Conservation (phyloP, 192 early-diverging fungal genomes). For the Entomortierella lignicola region DNA sequence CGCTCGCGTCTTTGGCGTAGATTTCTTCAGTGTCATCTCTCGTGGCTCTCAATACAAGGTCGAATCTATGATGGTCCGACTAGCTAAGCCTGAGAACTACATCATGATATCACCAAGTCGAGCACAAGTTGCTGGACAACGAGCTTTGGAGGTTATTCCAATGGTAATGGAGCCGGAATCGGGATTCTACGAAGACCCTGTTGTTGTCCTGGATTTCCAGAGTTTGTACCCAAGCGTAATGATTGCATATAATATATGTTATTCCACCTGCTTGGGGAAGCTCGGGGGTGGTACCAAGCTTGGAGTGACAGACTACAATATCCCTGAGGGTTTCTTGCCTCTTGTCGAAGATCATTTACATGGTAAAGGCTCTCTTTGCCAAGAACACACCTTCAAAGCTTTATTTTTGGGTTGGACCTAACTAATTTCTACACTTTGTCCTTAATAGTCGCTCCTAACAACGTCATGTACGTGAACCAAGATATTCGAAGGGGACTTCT, state of each 20-base stretch:
- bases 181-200: conserved; percentile 84
- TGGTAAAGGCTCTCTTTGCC: conserved; percentile 45
- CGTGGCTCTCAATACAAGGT: conserved; percentile 95
- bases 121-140: conserved; percentile 77
- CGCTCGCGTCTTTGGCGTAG: conserved; percentile 91
- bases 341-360: conserved; percentile 77
- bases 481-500: conserved; percentile 84
- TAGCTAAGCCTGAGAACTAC: conserved; percentile 83
- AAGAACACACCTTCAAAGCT: too few relatives aligned
- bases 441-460: conserved; percentile 80
- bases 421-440: neutral
- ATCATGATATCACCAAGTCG: conserved; percentile 80
- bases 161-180: conserved; percentile 90
- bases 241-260: conserved; percentile 98
- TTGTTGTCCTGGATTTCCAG: conserved; percentile 94
- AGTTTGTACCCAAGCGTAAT: conserved; percentile 95
- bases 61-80: conserved; percentile 82
- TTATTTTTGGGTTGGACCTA: neutral
- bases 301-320: conserved; percentile 70
- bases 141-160: conserved; percentile 88
- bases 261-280: conserved; percentile 88
- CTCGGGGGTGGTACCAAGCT: conserved; percentile 62
- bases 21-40: conserved; percentile 86
- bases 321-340: conserved; percentile 72
- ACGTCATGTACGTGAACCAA: conserved; percentile 86